These are phyloP conservation scores for Claviceps pazoutovae DNA, from an alignment of 2,329 filamentous ascomycete genomes.

Conservation along the genomic window DNA sequence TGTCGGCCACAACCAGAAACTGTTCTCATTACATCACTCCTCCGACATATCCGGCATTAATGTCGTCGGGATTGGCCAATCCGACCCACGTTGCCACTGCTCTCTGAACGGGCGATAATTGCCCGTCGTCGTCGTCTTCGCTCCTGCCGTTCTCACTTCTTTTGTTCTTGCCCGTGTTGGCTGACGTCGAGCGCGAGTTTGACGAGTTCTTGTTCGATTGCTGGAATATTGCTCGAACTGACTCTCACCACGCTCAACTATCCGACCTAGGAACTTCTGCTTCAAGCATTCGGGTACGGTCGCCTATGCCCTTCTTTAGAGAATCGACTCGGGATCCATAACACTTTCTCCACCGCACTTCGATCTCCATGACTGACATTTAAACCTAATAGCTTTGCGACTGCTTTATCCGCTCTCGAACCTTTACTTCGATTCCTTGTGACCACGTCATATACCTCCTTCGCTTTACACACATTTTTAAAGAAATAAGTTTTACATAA, in stretches of 20 bases:
- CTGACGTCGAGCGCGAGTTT: neutral
- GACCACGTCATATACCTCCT: neutral
- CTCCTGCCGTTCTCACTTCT: conserved; percentile 1
- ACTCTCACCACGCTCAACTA: neutral
- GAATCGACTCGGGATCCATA: neutral
- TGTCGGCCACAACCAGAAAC: neutral
- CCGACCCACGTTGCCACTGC: neutral
- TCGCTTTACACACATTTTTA: conserved; percentile 1
- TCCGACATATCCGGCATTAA: neutral
- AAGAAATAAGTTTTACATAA: neutral
- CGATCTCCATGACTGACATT: neutral
- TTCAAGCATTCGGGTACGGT: conserved; percentile 2
- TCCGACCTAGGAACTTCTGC: neutral
- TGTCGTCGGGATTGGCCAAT: neutral
- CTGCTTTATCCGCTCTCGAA: neutral
- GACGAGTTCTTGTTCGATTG: conserved; percentile 16
- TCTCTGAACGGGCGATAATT: neutral
- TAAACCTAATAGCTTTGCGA: neutral
- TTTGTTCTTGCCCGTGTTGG: conserved; percentile 3
- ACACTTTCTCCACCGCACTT: neutral
- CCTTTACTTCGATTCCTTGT: neutral
- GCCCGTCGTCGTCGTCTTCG: neutral
- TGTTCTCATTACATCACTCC: neutral
- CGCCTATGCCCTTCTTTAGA: neutral
- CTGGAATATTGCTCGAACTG: conserved; percentile 26